A percentile compares a stretch with the other conserved stretches of the same genome.
Conservation (phyloP, 345 rosid genomes). For the Angophora floribunda region DNA sequence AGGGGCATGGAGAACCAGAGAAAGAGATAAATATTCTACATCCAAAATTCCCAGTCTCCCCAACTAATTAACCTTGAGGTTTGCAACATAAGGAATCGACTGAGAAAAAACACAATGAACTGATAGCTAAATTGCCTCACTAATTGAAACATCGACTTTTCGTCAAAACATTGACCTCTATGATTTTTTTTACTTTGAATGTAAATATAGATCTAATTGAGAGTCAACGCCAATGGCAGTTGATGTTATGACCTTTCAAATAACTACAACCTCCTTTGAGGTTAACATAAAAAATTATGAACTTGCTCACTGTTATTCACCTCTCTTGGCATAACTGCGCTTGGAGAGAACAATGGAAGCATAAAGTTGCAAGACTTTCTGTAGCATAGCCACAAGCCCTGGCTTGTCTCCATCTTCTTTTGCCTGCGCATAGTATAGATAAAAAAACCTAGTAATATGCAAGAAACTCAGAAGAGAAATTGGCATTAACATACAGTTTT, state of each 20-base stretch:
- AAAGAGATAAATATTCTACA: not conserved
- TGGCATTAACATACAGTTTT: not conserved
- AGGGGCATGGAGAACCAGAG: not conserved
- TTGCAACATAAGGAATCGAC: not conserved
- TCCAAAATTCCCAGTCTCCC: not conserved
- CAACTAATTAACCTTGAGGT: not conserved
- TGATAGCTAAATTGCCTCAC: not conserved
- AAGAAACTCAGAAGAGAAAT: not conserved
- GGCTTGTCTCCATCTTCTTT: slow-evolving; percentile 88
- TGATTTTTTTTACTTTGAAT: not conserved
- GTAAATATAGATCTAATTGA: not conserved
- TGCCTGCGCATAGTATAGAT: slow-evolving; percentile 36
- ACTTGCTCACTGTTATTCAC: slow-evolving; percentile 10
- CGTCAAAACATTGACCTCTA: not conserved
- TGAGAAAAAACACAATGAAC: not conserved
- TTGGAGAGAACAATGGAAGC: slow-evolving; percentile 73
- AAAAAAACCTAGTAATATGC: not conserved
- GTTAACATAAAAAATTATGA: not conserved
- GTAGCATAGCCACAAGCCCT: slow-evolving; percentile 88
- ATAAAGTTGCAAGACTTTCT: slow-evolving; percentile 83
- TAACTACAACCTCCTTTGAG: not conserved
- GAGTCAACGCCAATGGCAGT: not conserved
- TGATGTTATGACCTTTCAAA: not conserved
- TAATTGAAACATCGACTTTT: not conserved
- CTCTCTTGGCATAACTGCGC: slow-evolving; percentile 92